Conservation (phyloP, 1,284 basidiomycete genomes). For the Omphalotus olearius region DNA sequence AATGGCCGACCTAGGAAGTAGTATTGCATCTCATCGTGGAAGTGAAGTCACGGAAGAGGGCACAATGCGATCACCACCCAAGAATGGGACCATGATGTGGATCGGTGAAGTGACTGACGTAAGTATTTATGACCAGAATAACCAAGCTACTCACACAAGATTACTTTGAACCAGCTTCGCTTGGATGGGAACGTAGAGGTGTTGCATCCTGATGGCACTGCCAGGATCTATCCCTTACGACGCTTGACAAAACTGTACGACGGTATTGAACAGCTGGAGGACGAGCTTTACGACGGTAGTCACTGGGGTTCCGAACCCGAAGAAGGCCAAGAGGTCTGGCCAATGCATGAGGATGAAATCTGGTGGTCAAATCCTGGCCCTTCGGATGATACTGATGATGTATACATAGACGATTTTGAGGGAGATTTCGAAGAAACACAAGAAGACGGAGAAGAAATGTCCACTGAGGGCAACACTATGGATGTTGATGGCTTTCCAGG, state of each 20-base stretch:
- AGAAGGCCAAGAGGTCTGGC: slow-evolving; percentile 46
- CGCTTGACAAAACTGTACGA: slow-evolving; percentile 71
- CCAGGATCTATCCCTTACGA: slow-evolving; percentile 51
- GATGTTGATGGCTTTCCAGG: too few relatives aligned
- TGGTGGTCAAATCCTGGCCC: slow-evolving; percentile 34
- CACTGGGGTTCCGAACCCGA: slow-evolving; percentile 29
- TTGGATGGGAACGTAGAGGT: slow-evolving; percentile 68
- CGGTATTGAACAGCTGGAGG: slow-evolving; percentile 73
- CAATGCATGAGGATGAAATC: slow-evolving; percentile 45
- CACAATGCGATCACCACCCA: slow-evolving; percentile 37
- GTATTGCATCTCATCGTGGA: slow-evolving; percentile 47
- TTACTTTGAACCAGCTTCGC: slow-evolving; percentile 43
- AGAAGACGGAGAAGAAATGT: slow-evolving; percentile 14
- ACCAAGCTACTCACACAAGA: background rate
- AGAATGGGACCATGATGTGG: slow-evolving; percentile 52
- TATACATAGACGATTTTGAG: slow-evolving; percentile 35
- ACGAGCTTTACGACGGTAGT: slow-evolving; percentile 56
- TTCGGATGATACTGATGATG: slow-evolving; percentile 28
- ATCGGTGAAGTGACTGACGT: slow-evolving; percentile 78
- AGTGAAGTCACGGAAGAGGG: slow-evolving; percentile 36
- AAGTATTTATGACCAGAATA: slow-evolving; percentile 23
- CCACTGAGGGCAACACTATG: background rate
- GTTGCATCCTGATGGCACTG: slow-evolving; percentile 50
- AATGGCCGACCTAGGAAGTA: slow-evolving; percentile 59
- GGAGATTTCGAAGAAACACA: slow-evolving; percentile 19